Conservation (phyloP, 2,329 filamentous ascomycete species). For the Sarocladium strictum region DNA sequence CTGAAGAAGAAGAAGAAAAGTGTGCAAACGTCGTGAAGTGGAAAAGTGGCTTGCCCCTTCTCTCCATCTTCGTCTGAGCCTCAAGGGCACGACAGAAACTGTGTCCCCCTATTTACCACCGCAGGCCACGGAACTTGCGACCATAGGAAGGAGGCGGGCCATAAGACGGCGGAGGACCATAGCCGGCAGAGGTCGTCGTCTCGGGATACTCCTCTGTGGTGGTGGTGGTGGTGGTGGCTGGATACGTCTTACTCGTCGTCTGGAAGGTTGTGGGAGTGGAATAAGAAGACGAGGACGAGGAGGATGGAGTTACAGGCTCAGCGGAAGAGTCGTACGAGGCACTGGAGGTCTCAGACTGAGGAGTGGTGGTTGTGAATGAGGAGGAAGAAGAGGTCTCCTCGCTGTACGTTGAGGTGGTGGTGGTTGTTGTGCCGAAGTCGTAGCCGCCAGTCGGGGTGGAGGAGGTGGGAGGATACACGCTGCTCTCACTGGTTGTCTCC, state of each 20-base stretch:
- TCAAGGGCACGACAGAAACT: neutral
- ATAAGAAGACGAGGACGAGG: constrained; percentile 2
- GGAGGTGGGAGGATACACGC: neutral
- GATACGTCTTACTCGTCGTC: constrained; percentile 14
- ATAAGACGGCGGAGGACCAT: constrained; percentile 18
- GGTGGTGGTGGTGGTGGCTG: constrained; percentile 5
- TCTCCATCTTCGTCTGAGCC: neutral
- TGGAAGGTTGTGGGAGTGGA: constrained; percentile 9
- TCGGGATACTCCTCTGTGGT: constrained; percentile 8
- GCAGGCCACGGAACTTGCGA: constrained; percentile 13
- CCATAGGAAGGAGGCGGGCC: constrained; percentile 12
- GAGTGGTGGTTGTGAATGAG: no score
- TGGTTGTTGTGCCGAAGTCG: constrained; percentile 6
- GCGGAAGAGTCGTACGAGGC: constrained; percentile 8
- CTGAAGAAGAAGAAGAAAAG: neutral
- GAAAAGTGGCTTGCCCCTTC: neutral
- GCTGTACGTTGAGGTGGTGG: neutral
- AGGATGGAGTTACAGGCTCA: constrained; percentile 11
- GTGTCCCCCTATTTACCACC: neutral
- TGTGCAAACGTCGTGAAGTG: neutral
- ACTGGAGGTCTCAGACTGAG: neutral
- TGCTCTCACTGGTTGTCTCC: neutral
- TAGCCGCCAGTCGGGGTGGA: constrained; percentile 2
- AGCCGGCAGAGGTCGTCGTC: constrained; percentile 8
- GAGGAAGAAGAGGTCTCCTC: no score